phyloP scores from a whole-genome alignment of 2,329 filamentous ascomycete genomes.

The Colletotrichum musicola region DNA sequence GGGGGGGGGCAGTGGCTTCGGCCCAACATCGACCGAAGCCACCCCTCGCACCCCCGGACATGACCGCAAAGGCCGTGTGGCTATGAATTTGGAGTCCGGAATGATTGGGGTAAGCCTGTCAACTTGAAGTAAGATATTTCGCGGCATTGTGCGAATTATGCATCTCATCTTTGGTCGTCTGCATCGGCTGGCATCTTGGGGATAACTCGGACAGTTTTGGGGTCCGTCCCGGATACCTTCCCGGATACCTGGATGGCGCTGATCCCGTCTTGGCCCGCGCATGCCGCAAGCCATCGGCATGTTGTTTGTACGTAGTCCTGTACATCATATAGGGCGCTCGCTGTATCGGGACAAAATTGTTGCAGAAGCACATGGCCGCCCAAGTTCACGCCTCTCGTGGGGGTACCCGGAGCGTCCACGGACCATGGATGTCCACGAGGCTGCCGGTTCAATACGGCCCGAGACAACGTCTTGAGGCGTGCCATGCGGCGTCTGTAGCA shows the following conservation, averaged over 20 bases:
- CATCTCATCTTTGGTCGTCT: background rate
- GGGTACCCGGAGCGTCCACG: background rate
- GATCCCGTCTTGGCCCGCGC: slow-evolving; percentile 2
- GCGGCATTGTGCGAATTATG: background rate
- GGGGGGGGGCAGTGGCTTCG: background rate
- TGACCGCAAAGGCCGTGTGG: too few species aligned
- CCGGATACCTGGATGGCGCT: background rate
- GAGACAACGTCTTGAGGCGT: background rate
- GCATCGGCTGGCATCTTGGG: background rate
- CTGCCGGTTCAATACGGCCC: slow-evolving; percentile 15
- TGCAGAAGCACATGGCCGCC: background rate
- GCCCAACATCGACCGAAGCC: slow-evolving; percentile 16
- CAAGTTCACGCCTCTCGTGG: background rate
- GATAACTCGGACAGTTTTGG: background rate
- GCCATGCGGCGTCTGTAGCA: background rate
- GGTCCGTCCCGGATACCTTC: slow-evolving; percentile 5
- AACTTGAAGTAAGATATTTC: too few species aligned
- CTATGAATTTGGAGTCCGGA: too few species aligned
- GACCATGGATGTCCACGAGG: slow-evolving; percentile 5
- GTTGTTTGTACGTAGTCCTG: too few species aligned
- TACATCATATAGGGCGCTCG: background rate
- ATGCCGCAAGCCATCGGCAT: background rate
- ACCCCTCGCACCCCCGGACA: background rate
- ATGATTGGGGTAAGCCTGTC: slow-evolving; percentile 3
- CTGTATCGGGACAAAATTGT: background rate